Evolutionary conservation across 2,329 filamentous ascomycete genomes (phyloP).

Genomic region (Phyllachora maydis): DNA sequence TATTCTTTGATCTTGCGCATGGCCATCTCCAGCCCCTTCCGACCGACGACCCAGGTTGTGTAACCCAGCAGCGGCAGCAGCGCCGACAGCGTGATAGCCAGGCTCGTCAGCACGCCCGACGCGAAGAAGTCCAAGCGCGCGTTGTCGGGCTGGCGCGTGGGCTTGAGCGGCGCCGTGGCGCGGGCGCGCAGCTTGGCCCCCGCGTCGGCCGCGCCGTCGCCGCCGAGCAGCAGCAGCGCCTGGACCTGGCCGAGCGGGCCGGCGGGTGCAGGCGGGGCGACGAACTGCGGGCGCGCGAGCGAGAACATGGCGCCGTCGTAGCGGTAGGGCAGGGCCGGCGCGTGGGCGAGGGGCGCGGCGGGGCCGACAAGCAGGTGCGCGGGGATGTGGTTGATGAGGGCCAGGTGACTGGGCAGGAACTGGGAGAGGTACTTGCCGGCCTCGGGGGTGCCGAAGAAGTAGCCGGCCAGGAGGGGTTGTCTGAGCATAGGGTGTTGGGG

Average conservation of each 20-base stretch:
- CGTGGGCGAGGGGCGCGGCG: constrained; percentile 11
- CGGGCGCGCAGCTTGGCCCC: constrained; percentile 4
- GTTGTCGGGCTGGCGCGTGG: constrained; percentile 12
- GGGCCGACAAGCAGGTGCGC: constrained; percentile 24
- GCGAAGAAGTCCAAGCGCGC: constrained; percentile 23
- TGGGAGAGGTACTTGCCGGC: constrained; percentile 36
- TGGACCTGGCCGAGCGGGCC: constrained; percentile 3
- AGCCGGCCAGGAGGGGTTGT: constrained; percentile 7
- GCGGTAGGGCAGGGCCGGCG: constrained; percentile 10
- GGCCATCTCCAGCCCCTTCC: constrained; percentile 3
- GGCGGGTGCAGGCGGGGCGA: no score
- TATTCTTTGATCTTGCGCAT: no score
- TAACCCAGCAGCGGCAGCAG: constrained; percentile 6
- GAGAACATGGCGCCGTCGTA: constrained; percentile 23
- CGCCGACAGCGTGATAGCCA: constrained; percentile 7
- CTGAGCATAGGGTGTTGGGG: no score
- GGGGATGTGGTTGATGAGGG: constrained; percentile 37
- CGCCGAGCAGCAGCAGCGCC: constrained; percentile 6
- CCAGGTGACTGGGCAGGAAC: constrained; percentile 25
- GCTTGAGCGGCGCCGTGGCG: constrained; percentile 9
- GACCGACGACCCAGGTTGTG: constrained; percentile 4
- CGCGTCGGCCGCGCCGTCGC: constrained; percentile 4
- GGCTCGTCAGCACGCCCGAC: constrained; percentile 19
- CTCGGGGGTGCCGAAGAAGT: constrained; percentile 7
- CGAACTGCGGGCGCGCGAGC: constrained; percentile 18